These are phyloP conservation scores for Mycena sanguinolenta DNA, from an alignment of 768 basidiomycete species.

Conservation along the genomic window DNA sequence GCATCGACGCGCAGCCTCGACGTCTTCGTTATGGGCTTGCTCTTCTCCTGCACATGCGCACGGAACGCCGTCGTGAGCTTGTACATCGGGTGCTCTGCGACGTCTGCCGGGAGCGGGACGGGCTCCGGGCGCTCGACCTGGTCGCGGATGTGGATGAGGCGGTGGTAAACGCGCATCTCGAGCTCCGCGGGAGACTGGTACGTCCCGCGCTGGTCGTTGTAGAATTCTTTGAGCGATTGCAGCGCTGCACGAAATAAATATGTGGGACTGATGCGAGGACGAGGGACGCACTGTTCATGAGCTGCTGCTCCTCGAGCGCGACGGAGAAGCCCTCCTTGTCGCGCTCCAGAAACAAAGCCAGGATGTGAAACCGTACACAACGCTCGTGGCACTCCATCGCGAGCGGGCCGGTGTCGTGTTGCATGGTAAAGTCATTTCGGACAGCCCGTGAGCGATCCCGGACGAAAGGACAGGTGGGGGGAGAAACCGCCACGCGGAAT, in stretches of 20 bases:
- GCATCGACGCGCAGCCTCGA: conserved; percentile 73
- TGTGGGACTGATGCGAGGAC: neutral
- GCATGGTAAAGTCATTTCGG: conserved; percentile 95
- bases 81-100: conserved; percentile 82
- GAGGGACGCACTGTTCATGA: conserved; percentile 84
- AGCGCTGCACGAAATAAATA: conserved; percentile 67
- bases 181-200: conserved; percentile 87
- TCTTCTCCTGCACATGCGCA: conserved; percentile 82
- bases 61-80: conserved; percentile 88
- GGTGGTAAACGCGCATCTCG: conserved; percentile 96
- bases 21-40: conserved; percentile 79
- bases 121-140: conserved; percentile 81
- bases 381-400: conserved; percentile 94
- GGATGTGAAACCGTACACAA: conserved; percentile 93
- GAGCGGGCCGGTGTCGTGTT: conserved; percentile 79
- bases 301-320: conserved; percentile 86
- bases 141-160: conserved; percentile 91
- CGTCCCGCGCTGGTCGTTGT: conserved; percentile 81
- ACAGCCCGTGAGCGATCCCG: conserved; percentile 93
- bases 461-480: conserved; percentile 83
- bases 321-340: conserved; percentile 70
- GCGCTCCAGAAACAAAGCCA: conserved; percentile 79
- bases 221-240: conserved; percentile 93
- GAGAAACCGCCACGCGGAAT: conserved; percentile 78
- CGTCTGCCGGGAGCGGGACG: conserved; percentile 66